These are phyloP conservation scores for Talaromyces pinophilus DNA, from an alignment of 2,329 filamentous ascomycete species.

Conservation along the genomic window DNA sequence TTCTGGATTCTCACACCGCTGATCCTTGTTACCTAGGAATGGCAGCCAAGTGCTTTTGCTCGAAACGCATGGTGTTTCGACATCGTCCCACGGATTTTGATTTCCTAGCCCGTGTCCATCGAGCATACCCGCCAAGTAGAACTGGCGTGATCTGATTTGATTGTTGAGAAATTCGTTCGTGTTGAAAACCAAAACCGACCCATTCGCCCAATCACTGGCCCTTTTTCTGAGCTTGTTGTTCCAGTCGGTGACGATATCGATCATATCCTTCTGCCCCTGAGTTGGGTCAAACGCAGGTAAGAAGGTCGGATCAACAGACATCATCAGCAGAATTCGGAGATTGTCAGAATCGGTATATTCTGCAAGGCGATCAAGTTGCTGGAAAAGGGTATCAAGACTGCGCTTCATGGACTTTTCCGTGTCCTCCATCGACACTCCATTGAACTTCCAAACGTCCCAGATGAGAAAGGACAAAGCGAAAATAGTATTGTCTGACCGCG, in stretches of 20 bases:
- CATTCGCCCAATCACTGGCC: conserved; percentile 36
- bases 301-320: conserved; percentile 44
- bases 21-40: conserved; percentile 25
- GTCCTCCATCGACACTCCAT: conserved; percentile 31
- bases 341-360: conserved; percentile 33
- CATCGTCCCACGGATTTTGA: conserved; percentile 38
- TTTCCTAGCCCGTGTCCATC: conserved; percentile 39
- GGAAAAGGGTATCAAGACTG: conserved; percentile 38
- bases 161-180: conserved; percentile 43
- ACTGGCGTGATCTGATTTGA: conserved; percentile 43
- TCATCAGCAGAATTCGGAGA: conserved; percentile 41
- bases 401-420: conserved; percentile 31
- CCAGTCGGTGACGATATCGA: conserved; percentile 40
- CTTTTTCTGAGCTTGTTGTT: conserved; percentile 35
- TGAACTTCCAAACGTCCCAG: conserved; percentile 44
- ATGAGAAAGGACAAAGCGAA: conserved; percentile 42
- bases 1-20: conserved; percentile 38
- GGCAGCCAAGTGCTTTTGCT: conserved; percentile 30
- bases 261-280: conserved; percentile 35
- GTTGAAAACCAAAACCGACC: conserved; percentile 42
- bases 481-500: conserved; percentile 36
- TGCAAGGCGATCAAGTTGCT: conserved; percentile 35
- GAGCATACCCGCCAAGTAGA: conserved; percentile 38
- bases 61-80: conserved; percentile 39
- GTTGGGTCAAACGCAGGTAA: conserved; percentile 37